A percentile compares a stretch with the other conserved stretches of the same genome.
Evolutionary conservation across 2,329 filamentous ascomycete genomes (phyloP).

Genomic region (Stemphylium lycopersici): DNA sequence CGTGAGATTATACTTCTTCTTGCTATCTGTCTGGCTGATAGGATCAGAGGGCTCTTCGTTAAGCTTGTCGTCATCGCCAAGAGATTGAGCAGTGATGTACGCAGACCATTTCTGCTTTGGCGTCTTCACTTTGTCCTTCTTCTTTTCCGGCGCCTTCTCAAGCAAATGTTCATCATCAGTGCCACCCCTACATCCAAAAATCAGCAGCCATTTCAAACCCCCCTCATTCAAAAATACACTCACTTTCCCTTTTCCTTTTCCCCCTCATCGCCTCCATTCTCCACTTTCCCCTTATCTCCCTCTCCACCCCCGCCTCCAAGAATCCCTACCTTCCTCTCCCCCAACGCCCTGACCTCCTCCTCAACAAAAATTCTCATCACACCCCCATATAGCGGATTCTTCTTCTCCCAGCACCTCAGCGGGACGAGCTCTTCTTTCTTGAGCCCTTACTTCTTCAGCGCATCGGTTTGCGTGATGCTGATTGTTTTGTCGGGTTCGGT

Average conservation of each 20-base stretch:
- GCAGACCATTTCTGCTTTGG: constrained; percentile 19
- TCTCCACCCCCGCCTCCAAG: no score
- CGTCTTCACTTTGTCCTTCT: constrained; percentile 8
- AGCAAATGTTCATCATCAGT: not conserved
- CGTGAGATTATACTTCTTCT: constrained; percentile 15
- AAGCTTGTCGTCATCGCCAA: constrained; percentile 5
- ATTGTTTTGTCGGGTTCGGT: constrained; percentile 8
- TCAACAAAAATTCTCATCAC: constrained; percentile 18
- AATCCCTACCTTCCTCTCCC: constrained; percentile 18
- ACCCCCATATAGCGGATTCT: constrained; percentile 12
- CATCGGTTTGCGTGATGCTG: constrained; percentile 23
- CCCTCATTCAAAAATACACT: no score
- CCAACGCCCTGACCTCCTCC: constrained; percentile 9
- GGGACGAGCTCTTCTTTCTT: constrained; percentile 16
- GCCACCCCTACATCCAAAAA: no score
- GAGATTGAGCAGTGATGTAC: constrained; percentile 10
- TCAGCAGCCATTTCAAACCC: no score
- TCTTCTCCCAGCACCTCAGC: constrained; percentile 14
- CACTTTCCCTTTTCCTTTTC: no score
- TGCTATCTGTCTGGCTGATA: constrained; percentile 21
- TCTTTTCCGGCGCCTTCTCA: not conserved
- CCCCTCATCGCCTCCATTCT: not conserved
- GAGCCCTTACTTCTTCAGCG: constrained; percentile 16
- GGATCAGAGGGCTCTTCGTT: constrained; percentile 12
- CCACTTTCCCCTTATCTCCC: constrained; percentile 17